A percentile compares a stretch with the other conserved stretches of the same genome.
phyloP scores from a whole-genome alignment of 441 rosid species.

The Manihot esculenta region DNA sequence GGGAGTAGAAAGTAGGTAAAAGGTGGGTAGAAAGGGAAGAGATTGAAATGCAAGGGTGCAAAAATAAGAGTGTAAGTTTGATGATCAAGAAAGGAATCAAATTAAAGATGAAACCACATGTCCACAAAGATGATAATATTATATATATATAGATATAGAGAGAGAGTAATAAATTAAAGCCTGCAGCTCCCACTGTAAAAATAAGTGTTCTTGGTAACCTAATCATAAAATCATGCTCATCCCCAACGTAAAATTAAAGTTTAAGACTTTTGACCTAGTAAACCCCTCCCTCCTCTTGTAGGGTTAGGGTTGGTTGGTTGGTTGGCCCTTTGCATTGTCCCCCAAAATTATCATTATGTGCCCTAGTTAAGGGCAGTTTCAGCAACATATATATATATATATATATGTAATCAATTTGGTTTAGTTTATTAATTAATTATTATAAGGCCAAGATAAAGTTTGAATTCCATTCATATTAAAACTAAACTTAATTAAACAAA shows the following conservation, averaged over 20 bases:
- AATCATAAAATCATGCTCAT: slow-evolving; percentile 38
- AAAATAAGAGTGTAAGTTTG: slow-evolving; percentile 38
- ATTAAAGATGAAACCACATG: slow-evolving; percentile 31
- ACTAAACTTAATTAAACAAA: too few relatives aligned
- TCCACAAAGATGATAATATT: slow-evolving; percentile 20
- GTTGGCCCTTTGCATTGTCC: too few relatives aligned
- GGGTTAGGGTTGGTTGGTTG: too few relatives aligned
- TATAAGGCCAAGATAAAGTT: neutral
- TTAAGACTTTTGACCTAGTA: slow-evolving; percentile 37
- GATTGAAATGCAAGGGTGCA: slow-evolving; percentile 39
- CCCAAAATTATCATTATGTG: too few relatives aligned
- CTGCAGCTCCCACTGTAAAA: slow-evolving; percentile 33
- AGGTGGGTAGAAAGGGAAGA: slow-evolving; percentile 21
- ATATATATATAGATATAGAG: too few relatives aligned
- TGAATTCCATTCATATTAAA: too few relatives aligned
- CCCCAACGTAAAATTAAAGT: neutral
- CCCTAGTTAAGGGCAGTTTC: too few relatives aligned
- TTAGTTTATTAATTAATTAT: too few relatives aligned
- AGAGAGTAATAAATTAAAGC: slow-evolving; percentile 24
- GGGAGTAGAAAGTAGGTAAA: neutral
- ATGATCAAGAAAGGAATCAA: slow-evolving; percentile 54
- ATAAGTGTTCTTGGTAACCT: slow-evolving; percentile 43
- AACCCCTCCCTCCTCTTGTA: too few relatives aligned
- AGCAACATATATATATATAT: too few relatives aligned
- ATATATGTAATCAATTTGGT: too few relatives aligned